A percentile compares a stretch with the other conserved stretches of the same genome.
Conservation (phyloP, 2,329 filamentous ascomycete species). For the Aplosporella prunicola region DNA sequence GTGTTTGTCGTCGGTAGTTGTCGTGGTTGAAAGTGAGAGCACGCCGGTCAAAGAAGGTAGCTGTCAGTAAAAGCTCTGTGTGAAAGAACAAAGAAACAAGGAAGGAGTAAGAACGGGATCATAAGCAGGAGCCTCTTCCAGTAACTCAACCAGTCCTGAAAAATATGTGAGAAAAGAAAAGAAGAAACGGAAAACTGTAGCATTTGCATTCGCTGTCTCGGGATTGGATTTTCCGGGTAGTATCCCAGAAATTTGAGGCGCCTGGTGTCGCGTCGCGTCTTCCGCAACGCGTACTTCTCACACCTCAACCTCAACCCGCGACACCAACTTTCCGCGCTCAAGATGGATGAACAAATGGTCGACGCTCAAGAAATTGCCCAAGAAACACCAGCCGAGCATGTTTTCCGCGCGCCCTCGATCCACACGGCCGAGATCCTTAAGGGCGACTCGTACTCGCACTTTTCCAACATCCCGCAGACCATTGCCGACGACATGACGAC, state of each 20-base stretch:
- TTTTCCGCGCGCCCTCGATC: slow-evolving; percentile 42
- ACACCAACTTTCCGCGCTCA: neutral
- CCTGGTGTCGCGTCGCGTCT: slow-evolving; percentile 3
- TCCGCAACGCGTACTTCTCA: slow-evolving; percentile 2
- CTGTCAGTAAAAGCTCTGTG: no score
- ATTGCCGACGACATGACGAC: slow-evolving; percentile 36
- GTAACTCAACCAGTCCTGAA: no score
- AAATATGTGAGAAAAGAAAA: no score
- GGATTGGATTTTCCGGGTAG: no score
- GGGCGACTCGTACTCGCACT: slow-evolving; percentile 40
- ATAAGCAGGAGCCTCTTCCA: no score
- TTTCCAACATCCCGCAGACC: slow-evolving; percentile 34
- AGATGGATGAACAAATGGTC: slow-evolving; percentile 19
- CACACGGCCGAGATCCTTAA: slow-evolving; percentile 27
- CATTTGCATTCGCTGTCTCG: no score
- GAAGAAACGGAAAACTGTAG: no score
- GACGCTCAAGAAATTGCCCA: slow-evolving; percentile 24
- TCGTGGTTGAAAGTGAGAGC: neutral
- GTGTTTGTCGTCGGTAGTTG: no score
- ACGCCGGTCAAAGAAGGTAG: no score
- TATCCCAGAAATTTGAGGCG: no score
- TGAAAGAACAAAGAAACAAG: no score
- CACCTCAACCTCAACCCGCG: neutral
- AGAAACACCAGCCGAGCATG: slow-evolving; percentile 25
- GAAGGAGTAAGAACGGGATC: no score